Conservation (phyloP, 331 rosid genomes). For the Acacia concinna region DNA sequence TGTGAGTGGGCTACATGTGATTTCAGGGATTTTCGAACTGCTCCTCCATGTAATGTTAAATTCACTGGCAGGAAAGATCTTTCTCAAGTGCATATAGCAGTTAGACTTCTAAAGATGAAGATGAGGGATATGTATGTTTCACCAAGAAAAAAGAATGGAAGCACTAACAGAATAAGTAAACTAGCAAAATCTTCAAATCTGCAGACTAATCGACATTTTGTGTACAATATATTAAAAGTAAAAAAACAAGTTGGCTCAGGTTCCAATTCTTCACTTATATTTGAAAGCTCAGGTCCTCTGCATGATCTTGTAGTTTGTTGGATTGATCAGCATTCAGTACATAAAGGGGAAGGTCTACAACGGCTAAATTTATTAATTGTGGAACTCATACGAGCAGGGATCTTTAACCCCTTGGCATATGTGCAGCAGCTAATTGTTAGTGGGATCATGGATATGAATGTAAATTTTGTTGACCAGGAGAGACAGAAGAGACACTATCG, state of each 20-base stretch:
- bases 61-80: conserved; percentile 84
- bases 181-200: conserved; percentile 45
- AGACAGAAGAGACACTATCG: conserved; percentile 65
- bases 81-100: conserved; percentile 73
- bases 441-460: conserved; percentile 79
- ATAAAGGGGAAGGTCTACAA: conserved; percentile 69
- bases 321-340: conserved; percentile 90
- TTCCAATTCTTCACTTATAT: conserved; percentile 40
- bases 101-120: conserved; percentile 66
- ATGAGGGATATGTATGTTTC: conserved; percentile 53
- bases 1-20: conserved; percentile 98
- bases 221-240: conserved; percentile 37
- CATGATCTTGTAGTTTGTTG: conserved; percentile 91
- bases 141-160: conserved; percentile 43
- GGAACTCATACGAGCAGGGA: conserved; percentile 80
- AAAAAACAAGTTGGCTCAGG: conserved; percentile 44
- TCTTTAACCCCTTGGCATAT: conserved; percentile 80
- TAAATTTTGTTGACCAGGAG: conserved; percentile 52
- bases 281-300: conserved; percentile 87
- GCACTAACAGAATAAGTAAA: conserved; percentile 27
- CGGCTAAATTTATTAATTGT: conserved; percentile 63
- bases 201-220: conserved; percentile 37
- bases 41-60: conserved; percentile 59
- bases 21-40: conserved; percentile 75
- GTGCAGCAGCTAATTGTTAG: conserved; percentile 86